Evolutionary conservation across 495 filamentous ascomycete genomes (phyloP).

Genomic region (Hypoxylon trugodes): DNA sequence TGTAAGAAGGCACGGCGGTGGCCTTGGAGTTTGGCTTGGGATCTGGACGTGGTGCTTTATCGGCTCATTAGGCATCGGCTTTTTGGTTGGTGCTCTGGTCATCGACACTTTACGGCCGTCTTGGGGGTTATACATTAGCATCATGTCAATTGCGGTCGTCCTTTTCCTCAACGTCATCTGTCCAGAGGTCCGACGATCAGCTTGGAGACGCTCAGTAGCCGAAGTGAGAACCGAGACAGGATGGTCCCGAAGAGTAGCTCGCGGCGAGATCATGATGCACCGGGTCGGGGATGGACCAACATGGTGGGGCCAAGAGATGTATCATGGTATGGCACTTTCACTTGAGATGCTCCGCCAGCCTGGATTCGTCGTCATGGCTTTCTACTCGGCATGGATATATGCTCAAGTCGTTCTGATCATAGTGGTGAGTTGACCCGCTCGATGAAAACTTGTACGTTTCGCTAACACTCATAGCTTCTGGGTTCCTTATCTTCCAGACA

Average conservation of each 20-base stretch:
- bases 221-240: slow-evolving; percentile 65
- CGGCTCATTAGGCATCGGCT: slow-evolving; percentile 72
- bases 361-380: slow-evolving; percentile 73
- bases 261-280: slow-evolving; percentile 80
- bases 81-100: slow-evolving; percentile 71
- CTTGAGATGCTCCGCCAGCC: slow-evolving; percentile 73
- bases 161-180: slow-evolving; percentile 71
- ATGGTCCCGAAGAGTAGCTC: slow-evolving; percentile 66
- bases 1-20: slow-evolving; percentile 73
- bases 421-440: slow-evolving; percentile 52
- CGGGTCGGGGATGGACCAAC: slow-evolving; percentile 69
- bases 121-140: slow-evolving; percentile 78
- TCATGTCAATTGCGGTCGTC: slow-evolving; percentile 66
- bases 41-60: slow-evolving; percentile 79
- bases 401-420: slow-evolving; percentile 75
- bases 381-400: slow-evolving; percentile 81
- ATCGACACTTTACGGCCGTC: slow-evolving; percentile 66
- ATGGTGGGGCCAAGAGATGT: slow-evolving; percentile 79
- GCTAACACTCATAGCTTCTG: slow-evolving; percentile 60
- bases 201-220: slow-evolving; percentile 69
- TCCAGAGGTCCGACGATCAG: slow-evolving; percentile 70
- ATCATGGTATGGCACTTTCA: slow-evolving; percentile 71
- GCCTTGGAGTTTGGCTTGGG: slow-evolving; percentile 79
- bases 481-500: slow-evolving; percentile 69
- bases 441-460: background rate